phyloP scores from a whole-genome alignment of 352 stramenopile species.

The Pythium guiyangense region DNA sequence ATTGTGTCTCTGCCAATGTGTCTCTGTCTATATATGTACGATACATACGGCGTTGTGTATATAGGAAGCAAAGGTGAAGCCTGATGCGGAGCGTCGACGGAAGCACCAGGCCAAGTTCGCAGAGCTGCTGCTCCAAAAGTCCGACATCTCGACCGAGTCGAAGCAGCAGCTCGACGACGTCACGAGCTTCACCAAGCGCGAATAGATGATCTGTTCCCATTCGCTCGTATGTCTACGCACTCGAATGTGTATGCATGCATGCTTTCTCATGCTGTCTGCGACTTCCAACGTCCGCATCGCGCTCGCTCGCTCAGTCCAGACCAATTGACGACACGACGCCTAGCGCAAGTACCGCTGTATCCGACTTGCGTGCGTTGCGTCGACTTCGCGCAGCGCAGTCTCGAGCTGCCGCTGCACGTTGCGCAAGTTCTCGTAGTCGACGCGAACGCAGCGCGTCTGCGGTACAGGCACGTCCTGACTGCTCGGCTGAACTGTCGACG shows the following conservation, averaged over 20 bases:
- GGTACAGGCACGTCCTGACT: constrained; percentile 16
- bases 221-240: not conserved
- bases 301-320: not conserved
- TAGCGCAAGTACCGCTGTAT: constrained; percentile 76
- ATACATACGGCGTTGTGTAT: too few relatives aligned
- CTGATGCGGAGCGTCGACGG: constrained; percentile 45
- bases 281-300: not conserved
- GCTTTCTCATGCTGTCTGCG: not conserved
- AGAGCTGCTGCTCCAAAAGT: constrained; percentile 60
- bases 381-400: constrained; percentile 56
- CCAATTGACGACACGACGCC: too few relatives aligned
- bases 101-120: constrained; percentile 75
- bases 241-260: not conserved
- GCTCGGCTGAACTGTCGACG: constrained; percentile 26
- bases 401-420: constrained; percentile 65
- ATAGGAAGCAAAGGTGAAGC: constrained; percentile 68
- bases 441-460: constrained; percentile 43
- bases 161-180: constrained; percentile 77
- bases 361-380: constrained; percentile 62
- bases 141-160: constrained; percentile 43
- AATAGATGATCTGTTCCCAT: constrained; percentile 12
- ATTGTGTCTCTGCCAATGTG: constrained; percentile 1
- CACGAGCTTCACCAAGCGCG: constrained; percentile 60
- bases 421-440: constrained; percentile 62
- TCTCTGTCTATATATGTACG: too few relatives aligned